A percentile compares a stretch with the other conserved stretches of the same genome.
phyloP scores from a whole-genome alignment of 306 rosid species.

The Urtica urens region DNA sequence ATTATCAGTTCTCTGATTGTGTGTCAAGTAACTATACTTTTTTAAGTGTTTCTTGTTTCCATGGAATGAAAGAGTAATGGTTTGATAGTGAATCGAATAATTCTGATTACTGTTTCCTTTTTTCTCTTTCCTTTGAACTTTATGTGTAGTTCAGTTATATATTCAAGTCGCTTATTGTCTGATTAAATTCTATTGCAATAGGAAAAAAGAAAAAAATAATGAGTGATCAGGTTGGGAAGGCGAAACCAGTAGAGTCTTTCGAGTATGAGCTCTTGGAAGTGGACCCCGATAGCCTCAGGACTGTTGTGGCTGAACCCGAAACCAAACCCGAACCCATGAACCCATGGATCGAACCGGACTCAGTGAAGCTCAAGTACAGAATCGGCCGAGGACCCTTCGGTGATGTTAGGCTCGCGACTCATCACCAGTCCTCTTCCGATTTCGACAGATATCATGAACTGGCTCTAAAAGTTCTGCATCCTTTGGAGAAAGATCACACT shows the following conservation, averaged over 20 bases:
- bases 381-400: conserved; percentile 82
- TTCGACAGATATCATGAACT: conserved; percentile 70
- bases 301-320: conserved; percentile 32
- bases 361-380: conserved; percentile 63
- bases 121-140: not conserved
- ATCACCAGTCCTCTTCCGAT: conserved; percentile 69
- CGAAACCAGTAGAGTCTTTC: conserved; percentile 30
- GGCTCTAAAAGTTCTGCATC: conserved; percentile 61
- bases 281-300: conserved; percentile 33
- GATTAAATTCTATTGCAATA: no score
- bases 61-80: no score
- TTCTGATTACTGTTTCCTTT: not conserved
- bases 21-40: not conserved
- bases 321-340: conserved; percentile 21
- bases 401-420: conserved; percentile 80
- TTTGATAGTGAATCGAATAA: no score
- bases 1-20: not conserved
- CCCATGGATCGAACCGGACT: conserved; percentile 65
- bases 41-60: no score
- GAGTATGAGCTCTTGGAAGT: conserved; percentile 56
- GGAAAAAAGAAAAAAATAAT: conserved; percentile 15
- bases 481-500: conserved; percentile 45
- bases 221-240: conserved; percentile 36
- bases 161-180: no score
- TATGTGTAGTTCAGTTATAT: no score